Base-by-base conservation (phyloP, 2,329 filamentous ascomycete genomes). In the Hypoxylon sp. region DNA sequence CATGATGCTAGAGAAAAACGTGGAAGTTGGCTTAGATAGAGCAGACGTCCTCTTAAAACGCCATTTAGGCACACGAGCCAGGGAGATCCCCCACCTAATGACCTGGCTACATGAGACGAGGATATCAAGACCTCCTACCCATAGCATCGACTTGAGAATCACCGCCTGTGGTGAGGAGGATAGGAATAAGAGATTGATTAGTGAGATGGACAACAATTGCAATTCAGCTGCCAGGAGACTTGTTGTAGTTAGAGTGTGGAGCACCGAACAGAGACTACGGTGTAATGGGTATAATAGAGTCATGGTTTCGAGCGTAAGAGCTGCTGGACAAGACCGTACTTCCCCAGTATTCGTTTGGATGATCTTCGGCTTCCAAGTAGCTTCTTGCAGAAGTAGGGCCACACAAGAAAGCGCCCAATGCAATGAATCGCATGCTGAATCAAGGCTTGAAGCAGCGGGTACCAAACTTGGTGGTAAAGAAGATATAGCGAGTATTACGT, bases 61-160 rank as follows among this genome's bases (percentile, higher is more conserved):
- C 93, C 95, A 98, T 73, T 90, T 93, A 2, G 96, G 96, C 17
- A 98, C 93, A 63, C 95, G 87, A 55, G 95, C 94, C 67, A 99
- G 82, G 25, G 91, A 87, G 58, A 98, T 91, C 49, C 93, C 94
- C 92, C 93, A 97, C 73, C 86, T 87, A 36, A 98, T 87, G 11
- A 96, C 87, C 30, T 89, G 86, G 30, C 89, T 88, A 76, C 93
- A 97, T 5, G 88, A 82, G 3, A 95, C 81, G 58, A 97, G 88
- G 14, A 97, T 79, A 49, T 88, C 86, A 30, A 98, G 79, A 0
- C 94, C 94, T n/a, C 95, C 90, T 48, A 90, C 84, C 92, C 93
- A 97, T 61, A 98, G 84, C 59, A 98, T 82, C 14, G 91, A 89
- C 81, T 97, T 96, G 51, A 98, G 83, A 68, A 97, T 94, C 69